Percentiles rank a stretch among this genome's conserved stretches.
These are phyloP conservation scores for Zoysia pacifica DNA, from an alignment of 176 grass and related monocot genomes.

Conservation along the genomic window DNA sequence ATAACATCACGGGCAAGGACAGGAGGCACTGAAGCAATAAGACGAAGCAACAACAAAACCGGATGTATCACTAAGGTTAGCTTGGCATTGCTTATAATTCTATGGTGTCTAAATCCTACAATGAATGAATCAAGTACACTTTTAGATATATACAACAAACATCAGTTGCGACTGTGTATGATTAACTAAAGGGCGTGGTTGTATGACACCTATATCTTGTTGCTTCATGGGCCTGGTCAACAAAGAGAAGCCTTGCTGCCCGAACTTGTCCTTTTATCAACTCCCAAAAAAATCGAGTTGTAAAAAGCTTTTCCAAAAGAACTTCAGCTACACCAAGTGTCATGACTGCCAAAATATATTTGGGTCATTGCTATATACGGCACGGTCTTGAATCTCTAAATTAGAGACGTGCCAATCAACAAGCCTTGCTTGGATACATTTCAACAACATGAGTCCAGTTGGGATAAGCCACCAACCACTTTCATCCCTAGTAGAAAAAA, in stretches of 20 bases:
- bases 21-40: neutral
- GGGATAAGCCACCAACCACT: constrained; percentile 99
- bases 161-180: constrained; percentile 59
- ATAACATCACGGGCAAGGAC: constrained; percentile 38
- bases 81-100: constrained; percentile 43
- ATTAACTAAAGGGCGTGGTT: constrained; percentile 46
- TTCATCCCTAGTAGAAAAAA: constrained; percentile 75
- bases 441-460: constrained; percentile 70
- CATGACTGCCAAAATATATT: constrained; percentile 94
- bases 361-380: constrained; percentile 89
- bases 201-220: constrained; percentile 50
- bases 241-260: constrained; percentile 57
- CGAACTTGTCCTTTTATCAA: constrained; percentile 60
- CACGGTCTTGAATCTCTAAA: constrained; percentile 96
- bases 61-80: constrained; percentile 45
- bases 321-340: constrained; percentile 50
- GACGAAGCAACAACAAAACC: constrained; percentile 33
- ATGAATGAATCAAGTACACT: constrained; percentile 85
- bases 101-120: constrained; percentile 79
- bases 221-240: constrained; percentile 65
- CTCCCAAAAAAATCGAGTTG: constrained; percentile 79
- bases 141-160: constrained; percentile 78
- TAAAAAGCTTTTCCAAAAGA: constrained; percentile 60
- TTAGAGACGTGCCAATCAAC: constrained; percentile 99
- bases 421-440: constrained; percentile 98